Percentiles rank a stretch among this genome's conserved stretches.
Conservation (phyloP, 495 filamentous ascomycete species). For the Saxophila tyrrhenica region DNA sequence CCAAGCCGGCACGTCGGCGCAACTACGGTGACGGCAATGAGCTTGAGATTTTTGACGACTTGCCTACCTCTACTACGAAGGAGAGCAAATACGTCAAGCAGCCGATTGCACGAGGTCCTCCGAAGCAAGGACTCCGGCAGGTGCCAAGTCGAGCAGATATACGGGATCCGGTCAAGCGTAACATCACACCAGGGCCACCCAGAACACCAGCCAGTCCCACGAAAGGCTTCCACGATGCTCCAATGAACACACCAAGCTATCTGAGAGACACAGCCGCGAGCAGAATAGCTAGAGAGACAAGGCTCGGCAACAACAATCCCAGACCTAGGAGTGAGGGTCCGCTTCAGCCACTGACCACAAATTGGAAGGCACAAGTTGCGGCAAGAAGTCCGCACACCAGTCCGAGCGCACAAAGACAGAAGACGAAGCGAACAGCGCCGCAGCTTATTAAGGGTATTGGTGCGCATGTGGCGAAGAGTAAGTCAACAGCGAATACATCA, state of each 20-base stretch:
- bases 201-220: slow-evolving; percentile 39
- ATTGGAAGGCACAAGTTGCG: slow-evolving; percentile 67
- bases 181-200: slow-evolving; percentile 40
- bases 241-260: slow-evolving; percentile 61
- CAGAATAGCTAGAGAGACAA: slow-evolving; percentile 81
- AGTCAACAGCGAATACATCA: slow-evolving; percentile 28
- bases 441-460: slow-evolving; percentile 63
- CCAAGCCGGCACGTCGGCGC: slow-evolving; percentile 53
- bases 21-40: slow-evolving; percentile 90
- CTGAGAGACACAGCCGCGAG: slow-evolving; percentile 85
- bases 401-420: slow-evolving; percentile 47
- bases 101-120: slow-evolving; percentile 59
- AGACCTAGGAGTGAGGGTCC: slow-evolving; percentile 36
- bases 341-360: slow-evolving; percentile 54
- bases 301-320: slow-evolving; percentile 25
- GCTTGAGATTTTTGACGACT: slow-evolving; percentile 84
- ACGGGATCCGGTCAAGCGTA: slow-evolving; percentile 14
- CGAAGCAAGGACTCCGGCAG: slow-evolving; percentile 33
- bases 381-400: slow-evolving; percentile 43
- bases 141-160: slow-evolving; percentile 18
- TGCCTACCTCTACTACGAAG: slow-evolving; percentile 73
- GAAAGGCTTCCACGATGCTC: slow-evolving; percentile 28
- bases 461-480: slow-evolving; percentile 53
- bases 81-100: slow-evolving; percentile 76
- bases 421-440: slow-evolving; percentile 40